Evolutionary conservation across 257 asterid species (phyloP).

Genomic region (Lithospermum erythrorhizon): DNA sequence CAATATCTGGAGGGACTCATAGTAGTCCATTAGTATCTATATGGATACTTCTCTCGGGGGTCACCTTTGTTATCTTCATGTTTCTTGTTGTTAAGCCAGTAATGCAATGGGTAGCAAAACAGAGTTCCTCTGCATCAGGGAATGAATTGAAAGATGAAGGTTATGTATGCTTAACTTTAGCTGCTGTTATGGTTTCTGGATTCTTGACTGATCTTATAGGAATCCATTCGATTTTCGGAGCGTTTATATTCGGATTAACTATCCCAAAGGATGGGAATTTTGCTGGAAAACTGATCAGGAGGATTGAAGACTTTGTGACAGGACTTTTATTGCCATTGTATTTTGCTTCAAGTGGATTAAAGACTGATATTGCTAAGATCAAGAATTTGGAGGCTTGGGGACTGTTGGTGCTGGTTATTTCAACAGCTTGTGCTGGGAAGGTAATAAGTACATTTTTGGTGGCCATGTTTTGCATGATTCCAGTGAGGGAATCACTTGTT

Average conservation of each 20-base stretch:
- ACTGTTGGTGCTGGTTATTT: conserved; percentile 37
- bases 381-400: conserved; percentile 38
- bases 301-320: conserved; percentile 56
- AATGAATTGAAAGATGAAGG: too few species aligned
- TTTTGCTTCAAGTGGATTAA: conserved; percentile 57
- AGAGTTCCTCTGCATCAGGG: conserved; percentile 15
- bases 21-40: conserved; percentile 34
- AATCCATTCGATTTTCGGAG: conserved; percentile 54
- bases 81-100: conserved; percentile 38
- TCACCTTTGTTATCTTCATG: conserved; percentile 38
- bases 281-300: conserved; percentile 21
- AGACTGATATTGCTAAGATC: conserved; percentile 37
- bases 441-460: conserved; percentile 44
- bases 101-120: conserved; percentile 37
- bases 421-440: conserved; percentile 48
- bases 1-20: conserved; percentile 36
- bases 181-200: conserved; percentile 46
- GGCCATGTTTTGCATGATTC: conserved; percentile 43
- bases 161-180: too few species aligned
- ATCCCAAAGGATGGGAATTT: conserved; percentile 47
- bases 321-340: conserved; percentile 50
- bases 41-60: conserved; percentile 44
- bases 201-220: conserved; percentile 59
- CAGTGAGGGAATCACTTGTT: conserved; percentile 41
- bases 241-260: conserved; percentile 47